phyloP scores from a whole-genome alignment of 129 eudicot genomes.

The Gnaphalium uliginosum region DNA sequence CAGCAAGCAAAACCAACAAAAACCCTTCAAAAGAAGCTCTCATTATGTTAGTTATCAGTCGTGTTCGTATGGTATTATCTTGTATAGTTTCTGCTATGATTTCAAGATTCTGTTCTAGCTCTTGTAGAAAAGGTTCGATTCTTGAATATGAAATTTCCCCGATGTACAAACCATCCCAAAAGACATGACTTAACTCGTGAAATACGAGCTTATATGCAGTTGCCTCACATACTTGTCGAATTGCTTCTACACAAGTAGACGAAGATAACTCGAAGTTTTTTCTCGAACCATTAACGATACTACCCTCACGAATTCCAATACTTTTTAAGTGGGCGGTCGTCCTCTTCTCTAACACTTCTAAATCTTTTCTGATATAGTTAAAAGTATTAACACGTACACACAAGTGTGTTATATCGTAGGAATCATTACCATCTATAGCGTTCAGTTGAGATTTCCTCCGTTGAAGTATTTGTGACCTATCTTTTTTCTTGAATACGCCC shows the following conservation, averaged over 20 bases:
- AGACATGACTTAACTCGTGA: slow-evolving; percentile 58
- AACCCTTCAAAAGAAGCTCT: slow-evolving; percentile 89
- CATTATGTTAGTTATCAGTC: slow-evolving; percentile 74
- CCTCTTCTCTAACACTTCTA: slow-evolving; percentile 55
- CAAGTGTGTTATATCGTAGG: slow-evolving; percentile 46
- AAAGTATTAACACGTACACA: slow-evolving; percentile 79
- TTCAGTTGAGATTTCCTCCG: slow-evolving; percentile 48
- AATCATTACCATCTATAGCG: slow-evolving; percentile 36
- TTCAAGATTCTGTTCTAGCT: slow-evolving; percentile 66
- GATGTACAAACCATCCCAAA: slow-evolving; percentile 60
- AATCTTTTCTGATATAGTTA: slow-evolving; percentile 58
- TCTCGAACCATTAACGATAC: slow-evolving; percentile 29
- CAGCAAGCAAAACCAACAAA: slow-evolving; percentile 77
- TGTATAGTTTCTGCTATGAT: slow-evolving; percentile 61
- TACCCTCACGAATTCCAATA: slow-evolving; percentile 43
- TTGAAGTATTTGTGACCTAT: slow-evolving; percentile 40
- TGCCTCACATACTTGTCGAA: slow-evolving; percentile 67
- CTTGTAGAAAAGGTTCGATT: slow-evolving; percentile 73
- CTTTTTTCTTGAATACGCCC: slow-evolving; percentile 68
- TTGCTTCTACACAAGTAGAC: slow-evolving; percentile 65
- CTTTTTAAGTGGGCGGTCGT: slow-evolving; percentile 44
- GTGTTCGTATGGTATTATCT: slow-evolving; percentile 64
- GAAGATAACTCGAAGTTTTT: slow-evolving; percentile 54
- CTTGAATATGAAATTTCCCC: slow-evolving; percentile 62
- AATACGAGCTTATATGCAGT: slow-evolving; percentile 64